Evolutionary conservation across 108 stramenopile genomes (phyloP).

Genomic region (Discostella stelligeroides): DNA sequence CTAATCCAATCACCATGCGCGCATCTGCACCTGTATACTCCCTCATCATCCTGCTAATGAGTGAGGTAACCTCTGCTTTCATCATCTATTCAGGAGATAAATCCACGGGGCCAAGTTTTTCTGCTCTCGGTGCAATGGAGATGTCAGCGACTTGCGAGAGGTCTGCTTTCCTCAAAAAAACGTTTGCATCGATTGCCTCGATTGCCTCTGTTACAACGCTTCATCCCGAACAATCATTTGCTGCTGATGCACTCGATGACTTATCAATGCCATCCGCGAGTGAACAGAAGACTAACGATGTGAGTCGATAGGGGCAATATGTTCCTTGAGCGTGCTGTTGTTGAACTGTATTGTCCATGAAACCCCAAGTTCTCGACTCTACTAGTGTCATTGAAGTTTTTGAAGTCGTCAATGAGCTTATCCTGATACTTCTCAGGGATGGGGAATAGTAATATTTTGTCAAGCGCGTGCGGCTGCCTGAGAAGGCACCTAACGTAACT

Average conservation of each 20-base stretch:
- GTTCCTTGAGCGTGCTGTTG: neutral
- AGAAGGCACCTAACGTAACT: constrained; percentile 37
- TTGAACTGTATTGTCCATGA: neutral
- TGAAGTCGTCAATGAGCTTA: constrained; percentile 33
- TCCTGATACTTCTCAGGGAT: constrained; percentile 29
- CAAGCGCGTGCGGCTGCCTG: constrained; percentile 30
- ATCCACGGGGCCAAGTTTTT: too few species aligned
- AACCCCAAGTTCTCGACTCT: constrained; percentile 68
- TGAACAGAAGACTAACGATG: constrained; percentile 56
- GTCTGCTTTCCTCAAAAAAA: constrained; percentile 26
- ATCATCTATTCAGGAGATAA: neutral
- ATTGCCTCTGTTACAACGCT: constrained; percentile 12
- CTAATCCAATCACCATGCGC: neutral
- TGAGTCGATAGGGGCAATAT: constrained; percentile 32
- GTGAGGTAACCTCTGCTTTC: constrained; percentile 3
- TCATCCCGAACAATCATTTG: constrained; percentile 16
- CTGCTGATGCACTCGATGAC: constrained; percentile 57
- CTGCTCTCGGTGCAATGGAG: neutral
- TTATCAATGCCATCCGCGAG: constrained; percentile 74
- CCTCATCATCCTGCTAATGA: neutral
- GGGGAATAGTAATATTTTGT: constrained; percentile 37
- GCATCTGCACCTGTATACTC: neutral
- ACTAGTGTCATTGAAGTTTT: constrained; percentile 33
- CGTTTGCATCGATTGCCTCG: constrained; percentile 9
- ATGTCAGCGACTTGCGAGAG: constrained; percentile 12